A percentile compares a stretch with the other conserved stretches of the same genome.
Evolutionary conservation across 2,329 filamentous ascomycete genomes (phyloP).

Genomic region (Polychaeton citri): DNA sequence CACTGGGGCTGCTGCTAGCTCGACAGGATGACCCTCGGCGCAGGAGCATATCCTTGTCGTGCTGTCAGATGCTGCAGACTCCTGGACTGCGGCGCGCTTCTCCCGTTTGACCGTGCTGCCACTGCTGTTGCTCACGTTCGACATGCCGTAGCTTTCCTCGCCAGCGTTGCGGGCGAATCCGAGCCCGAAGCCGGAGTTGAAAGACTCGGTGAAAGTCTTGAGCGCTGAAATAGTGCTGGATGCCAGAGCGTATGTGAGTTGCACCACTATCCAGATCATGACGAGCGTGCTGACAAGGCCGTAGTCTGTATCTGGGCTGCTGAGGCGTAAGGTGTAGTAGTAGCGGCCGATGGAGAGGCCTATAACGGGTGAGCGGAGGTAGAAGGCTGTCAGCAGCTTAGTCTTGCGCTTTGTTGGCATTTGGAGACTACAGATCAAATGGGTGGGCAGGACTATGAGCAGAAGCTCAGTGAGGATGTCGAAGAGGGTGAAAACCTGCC

Average conservation of each 20-base stretch:
- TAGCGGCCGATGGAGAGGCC: slow-evolving; percentile 22
- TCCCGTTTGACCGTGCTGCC: not conserved
- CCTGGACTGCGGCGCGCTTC: not conserved
- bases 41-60: too few species aligned
- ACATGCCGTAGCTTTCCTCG: slow-evolving; percentile 16
- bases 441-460: slow-evolving; percentile 19
- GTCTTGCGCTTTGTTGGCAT: slow-evolving; percentile 22
- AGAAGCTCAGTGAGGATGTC: slow-evolving; percentile 24
- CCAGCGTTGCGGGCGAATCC: slow-evolving; percentile 16
- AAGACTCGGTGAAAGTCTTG: slow-evolving; percentile 28
- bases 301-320: slow-evolving; percentile 14
- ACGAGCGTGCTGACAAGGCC: slow-evolving; percentile 20
- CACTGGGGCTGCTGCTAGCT: too few species aligned
- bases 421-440: slow-evolving; percentile 25
- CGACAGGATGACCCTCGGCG: too few species aligned
- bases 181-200: slow-evolving; percentile 27
- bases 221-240: slow-evolving; percentile 28
- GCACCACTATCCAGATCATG: slow-evolving; percentile 23
- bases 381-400: slow-evolving; percentile 25
- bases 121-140: slow-evolving; percentile 2
- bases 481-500: slow-evolving; percentile 26
- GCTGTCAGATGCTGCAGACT: too few species aligned
- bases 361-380: slow-evolving; percentile 17
- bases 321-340: slow-evolving; percentile 18
- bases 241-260: slow-evolving; percentile 29